Conservation (phyloP, 495 filamentous ascomycete species). For the Platismatia glauca region DNA sequence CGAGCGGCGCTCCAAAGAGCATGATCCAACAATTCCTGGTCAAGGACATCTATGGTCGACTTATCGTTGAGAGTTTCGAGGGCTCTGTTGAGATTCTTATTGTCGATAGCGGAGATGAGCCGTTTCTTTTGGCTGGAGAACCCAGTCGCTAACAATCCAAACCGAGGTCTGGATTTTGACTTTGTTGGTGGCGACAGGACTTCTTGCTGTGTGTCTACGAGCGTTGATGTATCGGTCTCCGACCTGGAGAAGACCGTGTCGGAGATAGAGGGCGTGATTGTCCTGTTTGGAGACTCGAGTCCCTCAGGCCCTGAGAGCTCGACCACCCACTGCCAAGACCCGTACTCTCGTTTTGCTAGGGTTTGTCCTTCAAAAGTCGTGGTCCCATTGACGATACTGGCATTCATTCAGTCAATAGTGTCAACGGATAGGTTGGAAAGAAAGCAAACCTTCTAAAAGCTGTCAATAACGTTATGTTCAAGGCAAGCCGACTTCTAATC, state of each 20-base stretch:
- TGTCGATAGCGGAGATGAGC: constrained; percentile 1
- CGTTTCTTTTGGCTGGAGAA: background rate
- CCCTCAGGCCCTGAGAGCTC: background rate
- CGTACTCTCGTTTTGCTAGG: background rate
- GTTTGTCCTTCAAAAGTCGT: background rate
- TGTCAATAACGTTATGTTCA: background rate
- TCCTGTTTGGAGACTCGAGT: background rate
- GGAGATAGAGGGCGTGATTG: background rate
- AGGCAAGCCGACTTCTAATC: constrained; percentile 8
- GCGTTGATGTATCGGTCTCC: background rate
- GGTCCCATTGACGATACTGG: constrained; percentile 1
- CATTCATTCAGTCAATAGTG: background rate
- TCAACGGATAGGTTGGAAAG: background rate
- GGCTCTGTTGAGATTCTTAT: background rate
- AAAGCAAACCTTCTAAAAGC: constrained; percentile 1
- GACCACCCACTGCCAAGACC: constrained; percentile 10
- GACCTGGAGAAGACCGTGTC: background rate
- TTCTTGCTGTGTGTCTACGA: background rate
- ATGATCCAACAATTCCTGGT: constrained; percentile 1
- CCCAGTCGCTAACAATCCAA: background rate
- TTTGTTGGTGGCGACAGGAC: background rate
- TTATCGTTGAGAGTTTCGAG: background rate
- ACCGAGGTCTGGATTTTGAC: background rate
- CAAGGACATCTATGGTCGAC: background rate
- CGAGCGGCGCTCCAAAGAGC: constrained; percentile 4